These are phyloP conservation scores for Sarocladium kiliense DNA, from an alignment of 2,329 filamentous ascomycete genomes.

Conservation along the genomic window DNA sequence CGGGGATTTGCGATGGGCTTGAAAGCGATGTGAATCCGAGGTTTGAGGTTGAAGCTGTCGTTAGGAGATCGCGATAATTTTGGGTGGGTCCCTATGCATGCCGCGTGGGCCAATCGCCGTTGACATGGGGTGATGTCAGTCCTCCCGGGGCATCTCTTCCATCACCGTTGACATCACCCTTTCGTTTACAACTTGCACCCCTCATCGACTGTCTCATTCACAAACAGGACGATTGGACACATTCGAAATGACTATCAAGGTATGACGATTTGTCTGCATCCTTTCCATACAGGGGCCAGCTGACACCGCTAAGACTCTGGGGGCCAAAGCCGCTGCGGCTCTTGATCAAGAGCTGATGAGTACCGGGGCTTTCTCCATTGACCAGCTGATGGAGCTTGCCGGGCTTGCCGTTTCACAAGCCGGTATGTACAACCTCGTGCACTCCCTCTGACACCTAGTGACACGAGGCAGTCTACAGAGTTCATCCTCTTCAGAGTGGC, in stretches of 20 bases:
- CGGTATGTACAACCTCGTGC: slow-evolving; percentile 40
- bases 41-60: slow-evolving; percentile 10
- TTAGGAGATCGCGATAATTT: slow-evolving; percentile 53
- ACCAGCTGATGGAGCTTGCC: slow-evolving; percentile 96
- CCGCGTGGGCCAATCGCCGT: background rate
- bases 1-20: slow-evolving; percentile 13
- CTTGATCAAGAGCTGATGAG: slow-evolving; percentile 95
- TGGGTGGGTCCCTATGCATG: slow-evolving; percentile 25
- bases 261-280: slow-evolving; percentile 7
- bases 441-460: background rate
- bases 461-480: slow-evolving; percentile 62
- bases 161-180: background rate
- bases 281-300: background rate
- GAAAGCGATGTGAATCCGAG: slow-evolving; percentile 21
- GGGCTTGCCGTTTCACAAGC: slow-evolving; percentile 90
- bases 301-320: slow-evolving; percentile 61
- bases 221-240: background rate
- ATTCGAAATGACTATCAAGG: slow-evolving; percentile 27
- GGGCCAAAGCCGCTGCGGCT: slow-evolving; percentile 79
- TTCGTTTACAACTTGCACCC: slow-evolving; percentile 12
- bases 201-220: slow-evolving; percentile 9
- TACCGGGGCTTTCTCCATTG: slow-evolving; percentile 79
- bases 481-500: slow-evolving; percentile 71
- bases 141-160: background rate
- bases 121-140: background rate